Evolutionary conservation across 768 basidiomycete genomes (phyloP), one percentile per base, ranked within the genome.

Genomic region (Austroboletus festivus): DNA sequence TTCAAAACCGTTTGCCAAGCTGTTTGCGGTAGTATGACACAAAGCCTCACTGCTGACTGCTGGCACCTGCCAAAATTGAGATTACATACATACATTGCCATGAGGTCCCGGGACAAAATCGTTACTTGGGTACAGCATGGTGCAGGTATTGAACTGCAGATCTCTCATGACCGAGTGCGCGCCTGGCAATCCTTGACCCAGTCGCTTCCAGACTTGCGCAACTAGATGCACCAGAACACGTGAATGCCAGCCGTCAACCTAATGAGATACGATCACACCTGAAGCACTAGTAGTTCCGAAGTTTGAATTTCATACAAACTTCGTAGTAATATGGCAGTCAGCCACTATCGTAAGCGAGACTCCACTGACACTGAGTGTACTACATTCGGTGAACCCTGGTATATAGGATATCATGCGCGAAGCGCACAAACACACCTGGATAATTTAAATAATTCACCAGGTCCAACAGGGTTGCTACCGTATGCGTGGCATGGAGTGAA

Each of bases 301-400:
- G 68, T 67, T 52, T 70, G 67, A 44, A 73, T 64, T 58, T 74
- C 71, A 61, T 67, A 69, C 54, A 61, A 67, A 46, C 60, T 63
- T 69, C 39, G 45, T 45, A 41, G 49, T 52, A 58, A 64, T 62
- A 51, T 23, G 37, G 55, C 44, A 12, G 46, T 54, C 50, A 41
- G 43, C 33, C 42, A 44, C 43, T 42, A 46, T 39, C 51, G 44
- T 48, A 44, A 48, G 30, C 46, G 46, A 16, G 38, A 48, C 51
- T 49, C 49, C 47, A 55, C 42, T 15, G 40, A 30, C 31, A 33
- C 31, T 33, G 31, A 33, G 13, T 13, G 31, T 13, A n/a, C n/a
- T n/a, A 42, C 50, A 38, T 58, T 64, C 62, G 56, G 58, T 61
- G 58, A 30, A 52, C 57, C 54, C 63, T 72, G 57, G 26, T 21